Conservation (phyloP, 495 filamentous ascomycete genomes). For the Penicillium goetzii region DNA sequence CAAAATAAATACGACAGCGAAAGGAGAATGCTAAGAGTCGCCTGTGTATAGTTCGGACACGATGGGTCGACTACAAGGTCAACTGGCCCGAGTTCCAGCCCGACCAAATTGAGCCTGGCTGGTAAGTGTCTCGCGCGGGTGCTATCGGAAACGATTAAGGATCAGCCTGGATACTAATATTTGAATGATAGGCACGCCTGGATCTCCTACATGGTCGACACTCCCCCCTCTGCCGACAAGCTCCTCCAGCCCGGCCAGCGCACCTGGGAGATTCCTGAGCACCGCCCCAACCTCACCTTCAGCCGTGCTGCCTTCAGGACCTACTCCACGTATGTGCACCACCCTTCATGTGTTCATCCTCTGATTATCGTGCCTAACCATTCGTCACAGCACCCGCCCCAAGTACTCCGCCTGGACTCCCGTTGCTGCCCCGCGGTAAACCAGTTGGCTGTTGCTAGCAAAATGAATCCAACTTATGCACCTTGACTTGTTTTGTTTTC, state of each 20-base stretch:
- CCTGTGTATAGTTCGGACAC: slow-evolving; percentile 73
- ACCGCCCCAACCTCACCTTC: slow-evolving; percentile 73
- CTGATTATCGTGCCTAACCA: slow-evolving; percentile 7
- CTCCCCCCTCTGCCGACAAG: slow-evolving; percentile 78
- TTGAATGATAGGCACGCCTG: slow-evolving; percentile 78
- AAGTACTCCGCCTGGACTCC: slow-evolving; percentile 52
- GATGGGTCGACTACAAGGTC: slow-evolving; percentile 95
- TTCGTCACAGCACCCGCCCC: slow-evolving; percentile 37
- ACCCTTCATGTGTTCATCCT: not conserved
- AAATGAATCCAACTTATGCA: slow-evolving; percentile 28
- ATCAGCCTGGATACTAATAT: slow-evolving; percentile 5
- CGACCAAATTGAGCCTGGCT: slow-evolving; percentile 94
- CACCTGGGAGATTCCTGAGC: slow-evolving; percentile 74
- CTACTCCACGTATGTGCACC: slow-evolving; percentile 81
- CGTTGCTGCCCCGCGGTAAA: slow-evolving; percentile 51
- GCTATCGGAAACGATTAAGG: not conserved
- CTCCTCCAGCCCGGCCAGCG: slow-evolving; percentile 66
- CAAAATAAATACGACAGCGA: too few relatives aligned
- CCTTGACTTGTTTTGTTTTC: slow-evolving; percentile 19
- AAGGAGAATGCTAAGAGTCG: not conserved
- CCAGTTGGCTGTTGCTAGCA: slow-evolving; percentile 17
- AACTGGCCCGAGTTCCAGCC: slow-evolving; percentile 76
- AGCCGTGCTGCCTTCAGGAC: slow-evolving; percentile 82
- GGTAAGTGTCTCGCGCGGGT: slow-evolving; percentile 53
- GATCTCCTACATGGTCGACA: slow-evolving; percentile 92